phyloP scores from a whole-genome alignment of 257 asterid species.

The Nicotiana paniculata region DNA sequence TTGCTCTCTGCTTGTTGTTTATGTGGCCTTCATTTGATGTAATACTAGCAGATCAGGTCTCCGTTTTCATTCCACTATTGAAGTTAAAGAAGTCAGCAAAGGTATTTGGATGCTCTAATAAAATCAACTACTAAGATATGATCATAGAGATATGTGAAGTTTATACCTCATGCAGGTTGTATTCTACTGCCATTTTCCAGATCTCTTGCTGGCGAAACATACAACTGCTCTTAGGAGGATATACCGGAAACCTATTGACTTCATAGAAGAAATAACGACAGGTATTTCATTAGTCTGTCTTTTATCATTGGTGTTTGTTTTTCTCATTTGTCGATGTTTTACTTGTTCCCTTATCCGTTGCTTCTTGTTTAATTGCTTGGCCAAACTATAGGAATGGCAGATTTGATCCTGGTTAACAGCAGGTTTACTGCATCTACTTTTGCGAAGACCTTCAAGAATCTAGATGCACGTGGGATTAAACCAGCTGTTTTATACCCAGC shows the following conservation, averaged over 20 bases:
- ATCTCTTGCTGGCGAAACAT: conserved; percentile 81
- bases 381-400: conserved; percentile 73
- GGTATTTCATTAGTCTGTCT: conserved; percentile 32
- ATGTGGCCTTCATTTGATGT: conserved; percentile 69
- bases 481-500: conserved; percentile 98
- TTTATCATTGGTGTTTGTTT: neutral
- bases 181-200: conserved; percentile 97
- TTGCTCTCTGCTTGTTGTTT: conserved; percentile 65
- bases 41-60: conserved; percentile 80
- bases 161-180: conserved; percentile 49
- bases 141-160: conserved; percentile 5
- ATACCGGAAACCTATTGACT: conserved; percentile 84
- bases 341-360: neutral
- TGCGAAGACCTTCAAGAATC: conserved; percentile 79
- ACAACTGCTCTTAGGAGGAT: conserved; percentile 69
- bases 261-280: conserved; percentile 80
- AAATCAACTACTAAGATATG: neutral
- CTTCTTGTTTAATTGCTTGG: conserved; percentile 5
- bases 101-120: conserved; percentile 32
- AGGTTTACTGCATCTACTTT: conserved; percentile 86
- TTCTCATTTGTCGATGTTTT: neutral
- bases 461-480: conserved; percentile 53
- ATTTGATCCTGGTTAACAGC: conserved; percentile 89
- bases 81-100: conserved; percentile 69
- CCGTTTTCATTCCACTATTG: conserved; percentile 71